Conservation (phyloP, 2,329 filamentous ascomycete species). For the Aspergillus neotritici region DNA sequence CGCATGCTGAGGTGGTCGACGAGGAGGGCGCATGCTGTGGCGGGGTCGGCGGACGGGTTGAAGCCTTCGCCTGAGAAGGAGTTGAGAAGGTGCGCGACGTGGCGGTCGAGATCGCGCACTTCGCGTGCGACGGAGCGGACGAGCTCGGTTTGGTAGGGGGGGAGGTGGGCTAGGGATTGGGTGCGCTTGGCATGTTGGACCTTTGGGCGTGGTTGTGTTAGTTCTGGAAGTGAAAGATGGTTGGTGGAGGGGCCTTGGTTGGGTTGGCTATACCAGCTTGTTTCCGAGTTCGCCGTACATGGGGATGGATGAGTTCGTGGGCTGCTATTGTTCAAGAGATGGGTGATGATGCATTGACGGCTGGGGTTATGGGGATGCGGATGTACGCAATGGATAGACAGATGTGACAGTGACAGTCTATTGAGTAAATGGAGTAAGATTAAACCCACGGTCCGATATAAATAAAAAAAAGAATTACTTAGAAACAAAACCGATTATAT, state of each 20-base stretch:
- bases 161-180: slow-evolving; percentile 76
- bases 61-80: slow-evolving; percentile 74
- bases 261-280: slow-evolving; percentile 60
- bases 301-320: slow-evolving; percentile 2
- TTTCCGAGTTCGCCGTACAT: slow-evolving; percentile 89
- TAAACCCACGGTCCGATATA: too few relatives aligned
- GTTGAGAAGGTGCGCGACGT: slow-evolving; percentile 71
- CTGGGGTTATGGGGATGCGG: too few relatives aligned
- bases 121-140: slow-evolving; percentile 84
- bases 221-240: not conserved
- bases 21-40: slow-evolving; percentile 78
- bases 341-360: too few relatives aligned
- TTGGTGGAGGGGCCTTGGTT: not conserved
- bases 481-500: too few relatives aligned
- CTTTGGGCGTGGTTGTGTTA: slow-evolving; percentile 41
- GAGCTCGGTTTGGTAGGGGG: slow-evolving; percentile 86
- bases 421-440: too few relatives aligned
- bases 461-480: too few relatives aligned
- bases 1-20: slow-evolving; percentile 95
- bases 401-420: too few relatives aligned
- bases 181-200: slow-evolving; percentile 95
- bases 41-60: slow-evolving; percentile 75
- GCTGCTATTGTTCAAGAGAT: too few relatives aligned
- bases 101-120: slow-evolving; percentile 86
- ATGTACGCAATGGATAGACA: too few relatives aligned